Evolutionary conservation across 2,329 filamentous ascomycete species (phyloP).

Genomic region (Xylariaceae sp.): DNA sequence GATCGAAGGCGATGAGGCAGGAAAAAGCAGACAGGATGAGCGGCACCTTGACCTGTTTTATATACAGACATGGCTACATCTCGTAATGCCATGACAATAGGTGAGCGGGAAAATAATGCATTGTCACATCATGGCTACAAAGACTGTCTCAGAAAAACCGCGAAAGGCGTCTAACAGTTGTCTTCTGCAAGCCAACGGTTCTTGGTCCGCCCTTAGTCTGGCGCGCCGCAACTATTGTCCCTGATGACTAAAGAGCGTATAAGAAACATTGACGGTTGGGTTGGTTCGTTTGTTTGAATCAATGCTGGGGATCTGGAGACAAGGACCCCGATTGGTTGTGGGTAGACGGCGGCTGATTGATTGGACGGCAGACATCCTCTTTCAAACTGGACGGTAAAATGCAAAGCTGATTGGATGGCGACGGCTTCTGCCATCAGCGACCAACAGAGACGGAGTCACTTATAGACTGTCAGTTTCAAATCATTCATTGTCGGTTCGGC

Average conservation of each 20-base stretch:
- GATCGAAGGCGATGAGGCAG: conserved; percentile 4
- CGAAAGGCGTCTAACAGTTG: background rate
- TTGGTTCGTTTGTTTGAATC: background rate
- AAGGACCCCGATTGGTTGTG: conserved; percentile 7
- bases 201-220: background rate
- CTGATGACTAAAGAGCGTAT: background rate
- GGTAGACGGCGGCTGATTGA: conserved; percentile 6
- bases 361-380: conserved; percentile 5
- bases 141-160: background rate
- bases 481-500: background rate
- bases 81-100: background rate
- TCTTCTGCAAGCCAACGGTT: background rate
- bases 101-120: background rate
- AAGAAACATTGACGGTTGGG: too few species aligned
- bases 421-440: background rate
- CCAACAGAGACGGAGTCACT: background rate
- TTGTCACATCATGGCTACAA: conserved; percentile 2
- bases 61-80: background rate
- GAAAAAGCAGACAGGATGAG: background rate
- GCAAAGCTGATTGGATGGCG: conserved; percentile 8
- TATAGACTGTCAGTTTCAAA: too few species aligned
- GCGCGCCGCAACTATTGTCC: background rate
- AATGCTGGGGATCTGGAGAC: background rate
- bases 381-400: conserved; percentile 6
- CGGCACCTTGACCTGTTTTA: conserved; percentile 10